Evolutionary conservation across 257 asterid genomes (phyloP), one percentile per base, ranked within the genome.

Genomic region (Solanum tacnaense): DNA sequence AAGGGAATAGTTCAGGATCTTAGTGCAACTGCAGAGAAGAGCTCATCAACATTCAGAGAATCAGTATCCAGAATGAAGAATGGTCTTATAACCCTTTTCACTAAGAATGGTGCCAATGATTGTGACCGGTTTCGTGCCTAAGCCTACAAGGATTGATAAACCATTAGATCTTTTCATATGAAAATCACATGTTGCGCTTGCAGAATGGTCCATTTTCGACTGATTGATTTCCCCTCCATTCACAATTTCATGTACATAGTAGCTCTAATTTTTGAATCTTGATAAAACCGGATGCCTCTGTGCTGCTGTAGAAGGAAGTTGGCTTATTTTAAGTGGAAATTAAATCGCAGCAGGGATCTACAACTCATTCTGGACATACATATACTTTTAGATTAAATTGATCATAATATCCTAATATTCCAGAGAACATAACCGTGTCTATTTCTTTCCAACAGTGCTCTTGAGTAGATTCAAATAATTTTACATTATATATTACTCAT

Each of bases 31-130:
- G 87, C 83, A 58, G 74, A 83, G 49, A 41, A 29, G 46, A 73
- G 86, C 38, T 84, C 93, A n/a, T 2, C 13, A 15, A 56, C 18
- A n/a, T 91, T 93, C 46, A 89, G 62, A 41, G 83, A 58, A 27
- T 87, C 91, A 38, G 89, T 93, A 16, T 74, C 88, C 27, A 90
- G 62, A 89, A 90, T 93, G 93, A 46, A 90, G 86, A 93, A 90
- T 78, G 92, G 90, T 32, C 92, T 93, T 29, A 52, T 93, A 52
- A 27, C 92, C 41, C 89, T 88, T 91, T 93, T 93, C 82, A 86
- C 88, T 25, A 92, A 87, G 87, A 46, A 85, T 76, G 95, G 96
- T 29, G 90, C 88, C 5, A 89, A 83, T 86, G 94, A 91, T 62
- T 92, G 93, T 78, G 95, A 93, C 74, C 88, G 88, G 91, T 93